phyloP scores from a whole-genome alignment of 495 filamentous ascomycete genomes.

The Cercophora sp. region DNA sequence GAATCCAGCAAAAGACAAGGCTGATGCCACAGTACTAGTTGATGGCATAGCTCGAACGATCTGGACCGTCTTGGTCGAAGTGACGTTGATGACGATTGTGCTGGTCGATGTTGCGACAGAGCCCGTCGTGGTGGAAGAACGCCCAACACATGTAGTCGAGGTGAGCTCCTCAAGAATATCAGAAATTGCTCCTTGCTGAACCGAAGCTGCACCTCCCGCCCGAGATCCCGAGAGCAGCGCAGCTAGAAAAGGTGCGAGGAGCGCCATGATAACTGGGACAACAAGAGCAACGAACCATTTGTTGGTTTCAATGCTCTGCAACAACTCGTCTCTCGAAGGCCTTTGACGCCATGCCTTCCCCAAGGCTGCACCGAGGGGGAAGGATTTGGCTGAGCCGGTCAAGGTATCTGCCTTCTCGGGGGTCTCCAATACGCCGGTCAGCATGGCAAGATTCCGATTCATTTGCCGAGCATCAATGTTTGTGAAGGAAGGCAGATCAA shows the following conservation, averaged over 20 bases:
- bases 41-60: constrained; percentile 33
- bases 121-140: constrained; percentile 8
- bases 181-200: neutral
- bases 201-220: neutral
- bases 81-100: constrained; percentile 36
- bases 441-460: constrained; percentile 67
- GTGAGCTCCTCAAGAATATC: constrained; percentile 19
- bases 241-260: constrained; percentile 2
- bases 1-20: constrained; percentile 34
- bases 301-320: constrained; percentile 2
- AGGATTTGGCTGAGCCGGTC: neutral
- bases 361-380: constrained; percentile 9
- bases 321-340: neutral
- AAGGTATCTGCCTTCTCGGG: constrained; percentile 7
- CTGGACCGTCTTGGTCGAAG: constrained; percentile 32
- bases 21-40: constrained; percentile 37
- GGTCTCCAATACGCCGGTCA: constrained; percentile 48
- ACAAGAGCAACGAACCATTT: constrained; percentile 12
- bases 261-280: constrained; percentile 15
- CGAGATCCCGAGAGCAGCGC: neutral
- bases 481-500: constrained; percentile 69
- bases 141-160: neutral
- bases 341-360: constrained; percentile 22
- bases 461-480: constrained; percentile 70
- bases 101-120: constrained; percentile 31